These are phyloP conservation scores for Casuarina glauca DNA, from an alignment of 306 rosid species.

Conservation along the genomic window DNA sequence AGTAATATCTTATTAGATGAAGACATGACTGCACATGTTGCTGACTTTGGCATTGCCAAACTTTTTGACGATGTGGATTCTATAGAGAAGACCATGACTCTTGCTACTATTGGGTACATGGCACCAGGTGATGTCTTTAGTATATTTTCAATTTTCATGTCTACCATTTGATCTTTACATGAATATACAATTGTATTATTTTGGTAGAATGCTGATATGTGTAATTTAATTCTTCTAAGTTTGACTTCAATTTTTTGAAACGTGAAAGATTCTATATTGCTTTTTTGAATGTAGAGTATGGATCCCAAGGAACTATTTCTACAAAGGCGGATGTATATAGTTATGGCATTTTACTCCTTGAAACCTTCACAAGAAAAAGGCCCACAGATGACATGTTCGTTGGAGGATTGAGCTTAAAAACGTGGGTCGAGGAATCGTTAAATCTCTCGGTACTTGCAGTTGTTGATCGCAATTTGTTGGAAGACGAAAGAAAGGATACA, in stretches of 20 bases:
- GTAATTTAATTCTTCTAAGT: neutral
- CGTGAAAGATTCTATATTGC: neutral
- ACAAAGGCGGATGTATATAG: slow-evolving; percentile 27
- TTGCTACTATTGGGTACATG: slow-evolving; percentile 30
- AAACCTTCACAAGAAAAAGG: slow-evolving; percentile 17
- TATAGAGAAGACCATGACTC: slow-evolving; percentile 9
- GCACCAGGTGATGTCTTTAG: slow-evolving; percentile 28
- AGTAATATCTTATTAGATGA: slow-evolving; percentile 30
- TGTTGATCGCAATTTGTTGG: slow-evolving; percentile 6
- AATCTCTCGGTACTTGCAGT: neutral
- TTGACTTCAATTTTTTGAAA: neutral
- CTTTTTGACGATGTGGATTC: slow-evolving; percentile 26
- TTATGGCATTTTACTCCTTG: slow-evolving; percentile 22
- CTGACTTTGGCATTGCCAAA: slow-evolving; percentile 34
- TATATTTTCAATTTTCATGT: neutral
- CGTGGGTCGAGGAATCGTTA: neutral
- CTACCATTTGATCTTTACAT: neutral
- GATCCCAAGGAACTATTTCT: slow-evolving; percentile 6
- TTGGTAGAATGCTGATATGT: too few species aligned
- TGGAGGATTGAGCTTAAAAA: slow-evolving; percentile 14
- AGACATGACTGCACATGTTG: slow-evolving; percentile 31
- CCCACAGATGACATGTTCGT: slow-evolving; percentile 25
- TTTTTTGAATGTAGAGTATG: neutral
- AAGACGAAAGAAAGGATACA: neutral
- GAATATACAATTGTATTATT: too few species aligned